Percentiles rank a stretch among this genome's conserved stretches.
These are phyloP conservation scores for Flammula alnicola DNA, from an alignment of 1,284 basidiomycete species.

Conservation along the genomic window DNA sequence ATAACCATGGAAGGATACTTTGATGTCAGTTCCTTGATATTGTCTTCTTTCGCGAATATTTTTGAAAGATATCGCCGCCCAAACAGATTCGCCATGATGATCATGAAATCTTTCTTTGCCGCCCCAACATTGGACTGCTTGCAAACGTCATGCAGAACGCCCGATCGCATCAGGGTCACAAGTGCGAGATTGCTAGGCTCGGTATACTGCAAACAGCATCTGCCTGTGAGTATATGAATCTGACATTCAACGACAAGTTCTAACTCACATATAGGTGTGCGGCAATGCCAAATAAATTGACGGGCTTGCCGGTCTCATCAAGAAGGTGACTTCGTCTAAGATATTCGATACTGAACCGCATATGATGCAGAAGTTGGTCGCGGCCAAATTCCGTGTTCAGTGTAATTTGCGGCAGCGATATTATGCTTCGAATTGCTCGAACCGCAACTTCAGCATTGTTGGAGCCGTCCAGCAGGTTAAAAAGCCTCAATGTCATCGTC, in stretches of 20 bases:
- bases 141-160: conserved; percentile 63
- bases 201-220: conserved; percentile 42
- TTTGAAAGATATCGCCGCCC: conserved; percentile 56
- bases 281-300: conserved; percentile 61
- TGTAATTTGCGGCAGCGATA: conserved; percentile 60
- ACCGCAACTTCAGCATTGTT: conserved; percentile 51
- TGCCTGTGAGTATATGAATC: not conserved
- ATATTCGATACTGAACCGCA: conserved; percentile 75
- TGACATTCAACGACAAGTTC: not conserved
- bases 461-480: conserved; percentile 68
- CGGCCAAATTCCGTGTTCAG: conserved; percentile 57
- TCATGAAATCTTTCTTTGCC: conserved; percentile 55
- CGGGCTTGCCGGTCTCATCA: conserved; percentile 54
- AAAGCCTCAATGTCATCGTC: conserved; percentile 64
- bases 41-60: conserved; percentile 42
- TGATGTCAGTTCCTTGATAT: conserved; percentile 40
- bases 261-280: conserved; percentile 56
- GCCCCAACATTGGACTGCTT: conserved; percentile 36
- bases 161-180: conserved; percentile 57
- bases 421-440: conserved; percentile 53
- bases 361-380: conserved; percentile 63
- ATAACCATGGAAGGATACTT: conserved; percentile 61
- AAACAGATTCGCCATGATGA: conserved; percentile 64
- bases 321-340: conserved; percentile 60
- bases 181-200: conserved; percentile 74